These are phyloP conservation scores for Cochlearia excelsa DNA, from an alignment of 345 rosid species.

Conservation along the genomic window DNA sequence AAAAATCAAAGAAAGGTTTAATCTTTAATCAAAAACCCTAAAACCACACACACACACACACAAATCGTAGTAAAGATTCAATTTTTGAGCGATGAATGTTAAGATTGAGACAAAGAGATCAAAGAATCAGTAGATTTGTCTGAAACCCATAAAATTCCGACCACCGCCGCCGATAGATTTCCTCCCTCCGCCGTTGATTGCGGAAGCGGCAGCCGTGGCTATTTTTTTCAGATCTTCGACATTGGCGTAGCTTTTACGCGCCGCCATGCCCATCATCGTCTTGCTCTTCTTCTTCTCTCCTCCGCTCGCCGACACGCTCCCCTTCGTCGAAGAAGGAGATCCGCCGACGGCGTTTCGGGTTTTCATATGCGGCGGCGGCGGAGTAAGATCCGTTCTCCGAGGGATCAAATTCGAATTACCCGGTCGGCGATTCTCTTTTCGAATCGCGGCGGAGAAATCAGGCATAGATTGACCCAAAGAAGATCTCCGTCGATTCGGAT, in stretches of 20 bases:
- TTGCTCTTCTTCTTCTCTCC: slow-evolving; percentile 55
- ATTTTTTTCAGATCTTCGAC: slow-evolving; percentile 64
- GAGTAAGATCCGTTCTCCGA: slow-evolving; percentile 44
- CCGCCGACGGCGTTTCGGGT: slow-evolving; percentile 34
- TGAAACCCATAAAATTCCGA: slow-evolving; percentile 47
- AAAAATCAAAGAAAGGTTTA: slow-evolving; percentile 1
- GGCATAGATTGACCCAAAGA: slow-evolving; percentile 73
- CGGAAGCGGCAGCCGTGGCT: slow-evolving; percentile 50
- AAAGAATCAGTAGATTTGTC: slow-evolving; percentile 39
- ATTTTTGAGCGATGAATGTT: not conserved
- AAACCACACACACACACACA: not conserved
- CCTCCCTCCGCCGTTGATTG: slow-evolving; percentile 47
- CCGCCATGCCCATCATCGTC: slow-evolving; percentile 36
- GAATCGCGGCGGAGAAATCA: slow-evolving; percentile 61
- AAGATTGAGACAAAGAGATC: not conserved
- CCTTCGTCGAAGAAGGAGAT: slow-evolving; percentile 36
- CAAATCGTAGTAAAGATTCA: not conserved
- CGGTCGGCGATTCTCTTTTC: slow-evolving; percentile 80
- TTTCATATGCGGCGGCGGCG: slow-evolving; percentile 39
- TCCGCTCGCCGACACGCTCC: slow-evolving; percentile 64
- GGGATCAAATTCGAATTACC: slow-evolving; percentile 21
- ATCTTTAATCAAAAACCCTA: slow-evolving; percentile 20
- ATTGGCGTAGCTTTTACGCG: slow-evolving; percentile 59
- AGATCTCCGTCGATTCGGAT: slow-evolving; percentile 12
- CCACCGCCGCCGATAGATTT: slow-evolving; percentile 28